Conservation (phyloP, 2,329 filamentous ascomycete species). For the Emergomyces orientalis region DNA sequence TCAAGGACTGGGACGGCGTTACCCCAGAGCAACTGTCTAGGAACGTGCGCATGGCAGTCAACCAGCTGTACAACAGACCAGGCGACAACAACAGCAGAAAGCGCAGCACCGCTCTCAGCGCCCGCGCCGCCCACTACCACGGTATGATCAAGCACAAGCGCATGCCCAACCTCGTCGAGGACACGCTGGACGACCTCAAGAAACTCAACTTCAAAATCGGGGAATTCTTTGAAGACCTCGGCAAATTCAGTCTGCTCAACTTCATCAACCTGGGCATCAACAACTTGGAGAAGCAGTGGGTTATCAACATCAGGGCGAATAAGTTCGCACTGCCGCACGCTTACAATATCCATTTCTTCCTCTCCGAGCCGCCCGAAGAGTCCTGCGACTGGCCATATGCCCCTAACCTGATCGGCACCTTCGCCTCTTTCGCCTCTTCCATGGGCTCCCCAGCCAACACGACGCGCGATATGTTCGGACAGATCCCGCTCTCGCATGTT, state of each 20-base stretch:
- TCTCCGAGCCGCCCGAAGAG: conserved; percentile 46
- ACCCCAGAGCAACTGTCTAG: conserved; percentile 27
- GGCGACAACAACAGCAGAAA: conserved; percentile 13
- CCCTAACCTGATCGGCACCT: conserved; percentile 51
- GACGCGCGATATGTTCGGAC: conserved; percentile 7
- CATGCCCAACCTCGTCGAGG: conserved; percentile 20
- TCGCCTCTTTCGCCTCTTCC: conserved; percentile 43
- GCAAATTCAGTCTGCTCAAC: conserved; percentile 12
- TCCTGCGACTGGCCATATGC: conserved; percentile 44
- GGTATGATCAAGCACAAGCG: conserved; percentile 24
- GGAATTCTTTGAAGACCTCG: conserved; percentile 14
- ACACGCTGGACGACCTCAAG: conserved; percentile 6
- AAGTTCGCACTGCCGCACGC: conserved; percentile 49
- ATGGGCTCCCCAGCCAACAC: conserved; percentile 4
- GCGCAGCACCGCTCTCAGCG: neutral
- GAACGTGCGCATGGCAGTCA: conserved; percentile 47
- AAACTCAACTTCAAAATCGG: conserved; percentile 13
- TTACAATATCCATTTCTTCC: conserved; percentile 59
- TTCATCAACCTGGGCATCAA: conserved; percentile 21
- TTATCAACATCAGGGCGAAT: conserved; percentile 53
- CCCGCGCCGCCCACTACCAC: neutral
- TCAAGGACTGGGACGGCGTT: conserved; percentile 35
- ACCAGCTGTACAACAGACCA: conserved; percentile 49
- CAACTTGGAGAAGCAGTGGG: conserved; percentile 46
- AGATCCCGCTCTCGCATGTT: conserved; percentile 17